These are phyloP conservation scores for Phalaenopsis hybrid DNA, from an alignment of 116 monocot genomes.

Conservation along the genomic window DNA sequence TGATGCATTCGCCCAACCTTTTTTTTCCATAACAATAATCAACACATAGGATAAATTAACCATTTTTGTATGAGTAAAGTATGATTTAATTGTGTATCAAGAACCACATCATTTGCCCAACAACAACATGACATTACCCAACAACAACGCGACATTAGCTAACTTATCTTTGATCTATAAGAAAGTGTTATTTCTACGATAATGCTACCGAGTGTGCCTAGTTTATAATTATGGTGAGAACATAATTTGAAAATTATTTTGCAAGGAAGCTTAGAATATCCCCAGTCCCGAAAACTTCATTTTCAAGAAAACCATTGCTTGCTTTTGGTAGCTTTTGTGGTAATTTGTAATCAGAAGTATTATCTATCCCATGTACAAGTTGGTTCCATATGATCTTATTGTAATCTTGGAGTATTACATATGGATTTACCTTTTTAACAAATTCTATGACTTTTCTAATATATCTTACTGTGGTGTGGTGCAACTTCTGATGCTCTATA, in stretches of 20 bases:
- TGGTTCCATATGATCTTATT: not conserved
- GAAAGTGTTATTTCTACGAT: not conserved
- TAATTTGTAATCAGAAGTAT: not conserved
- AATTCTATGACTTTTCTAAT: not conserved
- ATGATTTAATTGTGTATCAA: not conserved
- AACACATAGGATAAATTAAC: not conserved
- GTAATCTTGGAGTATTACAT: not conserved
- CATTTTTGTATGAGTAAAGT: not conserved
- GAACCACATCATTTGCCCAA: not conserved
- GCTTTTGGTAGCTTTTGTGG: not conserved
- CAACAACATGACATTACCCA: not conserved
- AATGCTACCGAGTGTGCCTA: not conserved
- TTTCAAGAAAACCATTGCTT: not conserved
- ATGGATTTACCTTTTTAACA: not conserved
- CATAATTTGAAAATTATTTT: not conserved
- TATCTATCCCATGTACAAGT: not conserved
- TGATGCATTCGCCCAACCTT: not conserved
- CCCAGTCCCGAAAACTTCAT: not conserved
- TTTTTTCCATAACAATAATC: not conserved
- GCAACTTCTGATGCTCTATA: not conserved
- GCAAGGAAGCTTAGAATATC: not conserved
- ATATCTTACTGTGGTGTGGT: not conserved
- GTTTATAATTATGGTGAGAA: not conserved
- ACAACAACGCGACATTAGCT: too few species aligned
- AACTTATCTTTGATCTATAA: not conserved